Conservation (phyloP, 441 rosid species). For the Aquilaria agallochum region DNA sequence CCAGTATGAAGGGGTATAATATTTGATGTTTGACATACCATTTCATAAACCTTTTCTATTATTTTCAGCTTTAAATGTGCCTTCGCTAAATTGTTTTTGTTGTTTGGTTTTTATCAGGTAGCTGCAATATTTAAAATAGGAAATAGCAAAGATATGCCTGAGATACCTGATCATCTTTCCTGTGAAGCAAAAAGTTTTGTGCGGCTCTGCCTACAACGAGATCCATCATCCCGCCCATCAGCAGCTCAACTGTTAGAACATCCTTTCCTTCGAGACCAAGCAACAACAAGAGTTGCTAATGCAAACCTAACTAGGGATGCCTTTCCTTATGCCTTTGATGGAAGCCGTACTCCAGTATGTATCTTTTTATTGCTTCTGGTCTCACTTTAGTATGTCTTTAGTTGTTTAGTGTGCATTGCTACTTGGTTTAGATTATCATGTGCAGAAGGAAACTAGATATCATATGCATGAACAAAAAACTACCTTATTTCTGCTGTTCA, state of each 20-base stretch:
- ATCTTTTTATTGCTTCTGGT: slow-evolving; percentile 6
- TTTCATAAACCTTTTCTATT: background rate
- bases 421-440: too few relatives aligned
- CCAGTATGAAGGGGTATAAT: slow-evolving; percentile 86
- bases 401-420: too few relatives aligned
- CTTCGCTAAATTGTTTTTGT: slow-evolving; percentile 16
- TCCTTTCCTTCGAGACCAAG: slow-evolving; percentile 64
- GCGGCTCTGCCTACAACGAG: slow-evolving; percentile 83
- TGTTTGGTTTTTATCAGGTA: slow-evolving; percentile 50
- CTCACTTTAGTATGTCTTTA: too few relatives aligned
- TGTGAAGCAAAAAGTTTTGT: slow-evolving; percentile 74
- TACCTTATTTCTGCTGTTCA: too few relatives aligned
- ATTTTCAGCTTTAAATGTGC: slow-evolving; percentile 8
- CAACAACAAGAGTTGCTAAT: slow-evolving; percentile 43
- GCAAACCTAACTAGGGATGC: slow-evolving; percentile 49
- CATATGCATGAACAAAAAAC: too few relatives aligned
- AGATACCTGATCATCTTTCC: slow-evolving; percentile 85
- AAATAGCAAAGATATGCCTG: slow-evolving; percentile 91
- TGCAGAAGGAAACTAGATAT: too few relatives aligned
- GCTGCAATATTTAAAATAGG: slow-evolving; percentile 98
- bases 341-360: slow-evolving; percentile 67
- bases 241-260: slow-evolving; percentile 75
- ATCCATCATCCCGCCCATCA: slow-evolving; percentile 77
- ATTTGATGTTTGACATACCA: slow-evolving; percentile 12
- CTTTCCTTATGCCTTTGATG: slow-evolving; percentile 53